Base-by-base conservation (phyloP, 2,329 filamentous ascomycete genomes). In the Sporothrix brasiliensis region DNA sequence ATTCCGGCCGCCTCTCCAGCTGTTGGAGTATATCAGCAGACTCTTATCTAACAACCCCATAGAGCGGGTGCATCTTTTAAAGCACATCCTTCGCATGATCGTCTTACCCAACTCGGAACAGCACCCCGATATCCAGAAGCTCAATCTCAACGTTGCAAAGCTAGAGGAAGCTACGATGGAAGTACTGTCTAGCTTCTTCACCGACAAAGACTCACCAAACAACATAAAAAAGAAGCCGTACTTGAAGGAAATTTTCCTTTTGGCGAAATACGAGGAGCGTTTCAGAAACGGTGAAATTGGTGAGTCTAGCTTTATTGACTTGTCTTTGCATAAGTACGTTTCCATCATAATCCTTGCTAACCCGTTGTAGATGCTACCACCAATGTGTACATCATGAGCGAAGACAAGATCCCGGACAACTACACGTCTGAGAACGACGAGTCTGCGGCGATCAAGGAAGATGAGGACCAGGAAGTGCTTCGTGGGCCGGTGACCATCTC, bases 161-260 rank as follows among this genome's bases (percentile, higher is more conserved):
- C 79, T 90, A 3, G 86, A 90, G 72, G 84, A 87, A 39, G 82
- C 84, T 1, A 89, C 88, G 0, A 83, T 81, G 66, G 87, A 90
- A 69, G 85, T 85, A 0, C 80, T 90, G 39, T 85, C 85, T 0
- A 79, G 81, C 19, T 90, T 87, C 78, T 89, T 89, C 71, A 80
- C 81, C 16, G 87, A 89, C 72, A 85, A 84, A 69, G 84, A 86
- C 2, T 80, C 81, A 34, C 81, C 82, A 0, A 81, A 81, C 54
- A 89, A 90, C 70, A 77, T 78, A 1, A 81, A 80, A 72, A 90
- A 89, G 80, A 83, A 81, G 70, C 81, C 82, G 0, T 87, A 83
- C 63, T 75, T 90, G 10, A 85, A 83, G 68, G 87, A 90, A 75
- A 85, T 90, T 10, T 90, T 90, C 79, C 86, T 84, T 72, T 83